Base-by-base conservation (phyloP, 345 rosid species). In the Aquilaria sinensis region DNA sequence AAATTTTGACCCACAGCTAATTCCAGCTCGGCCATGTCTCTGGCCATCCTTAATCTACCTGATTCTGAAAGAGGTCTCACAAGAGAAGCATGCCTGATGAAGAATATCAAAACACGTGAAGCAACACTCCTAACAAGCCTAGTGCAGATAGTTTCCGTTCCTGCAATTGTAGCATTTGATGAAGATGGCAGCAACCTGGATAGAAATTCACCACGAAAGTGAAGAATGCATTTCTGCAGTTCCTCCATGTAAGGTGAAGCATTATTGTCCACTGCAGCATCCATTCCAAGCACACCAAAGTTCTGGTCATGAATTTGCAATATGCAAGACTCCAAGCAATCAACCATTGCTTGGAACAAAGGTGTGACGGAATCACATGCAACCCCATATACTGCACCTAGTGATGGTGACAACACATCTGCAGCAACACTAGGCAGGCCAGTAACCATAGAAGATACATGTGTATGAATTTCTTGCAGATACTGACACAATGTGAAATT, bases 11-110 rank as follows among this genome's bases (percentile, higher is more conserved):
- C 92, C 53, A 95, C 97, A 6, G 96, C 83, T 62, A 95, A 78
- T 83, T 95, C 99, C 58, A 95, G 80, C 82, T 95, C 99, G 8
- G 99, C 99, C 99, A 95, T 95, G 79, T 95, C 99, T 72, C 85
- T 80, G 33, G 96, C 97, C 94, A 95, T 84, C 62, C 98, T 84
- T 72, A 95, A 85, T 77, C 85, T 95, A 67, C 99, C 99, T 48
- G 96, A 89, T 78, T 91, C 99, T 9, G 99, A 91, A 12, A 95
- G 90, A 9, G 98, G 99, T 69, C 98, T 74, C n/a, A 91, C 87
- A 29, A 95, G 89, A 75, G 99, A 84, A 61, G 90, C 94, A 60
- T 95, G 98, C 58, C 98, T 74, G 63, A 95, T 84, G 68, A 91
- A 95, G 85, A 95, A 86, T 58, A 81, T 82, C 65, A 91, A 78